These are phyloP conservation scores for Clitopilus hobsonii DNA, from an alignment of 768 basidiomycete genomes.

Conservation along the genomic window DNA sequence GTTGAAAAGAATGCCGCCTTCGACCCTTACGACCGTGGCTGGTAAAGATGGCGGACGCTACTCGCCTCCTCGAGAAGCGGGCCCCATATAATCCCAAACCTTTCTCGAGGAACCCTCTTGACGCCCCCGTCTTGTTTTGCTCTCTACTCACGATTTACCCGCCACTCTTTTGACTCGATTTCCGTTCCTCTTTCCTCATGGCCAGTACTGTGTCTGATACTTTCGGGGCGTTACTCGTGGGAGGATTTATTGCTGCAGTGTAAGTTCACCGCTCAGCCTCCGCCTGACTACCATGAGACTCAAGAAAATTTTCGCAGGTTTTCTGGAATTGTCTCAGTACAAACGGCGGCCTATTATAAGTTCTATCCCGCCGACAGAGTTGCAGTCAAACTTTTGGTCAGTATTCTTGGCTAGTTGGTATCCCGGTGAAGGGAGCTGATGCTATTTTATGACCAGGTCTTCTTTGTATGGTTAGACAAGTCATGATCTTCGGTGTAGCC, in stretches of 20 bases:
- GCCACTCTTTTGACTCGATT: background rate
- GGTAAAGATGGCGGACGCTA: background rate
- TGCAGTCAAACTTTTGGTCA: constrained; percentile 27
- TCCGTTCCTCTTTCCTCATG: background rate
- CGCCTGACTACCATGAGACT: no score
- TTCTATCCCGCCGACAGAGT: constrained; percentile 26
- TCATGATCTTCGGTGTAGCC: constrained; percentile 1
- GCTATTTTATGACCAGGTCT: no score
- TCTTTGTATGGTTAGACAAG: constrained; percentile 20
- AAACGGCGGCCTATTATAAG: constrained; percentile 36
- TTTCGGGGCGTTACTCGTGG: constrained; percentile 37
- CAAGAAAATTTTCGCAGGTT: constrained; percentile 26
- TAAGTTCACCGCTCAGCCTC: no score
- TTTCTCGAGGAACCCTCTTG: background rate
- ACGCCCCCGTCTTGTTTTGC: background rate
- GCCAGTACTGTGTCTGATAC: constrained; percentile 20
- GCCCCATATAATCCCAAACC: background rate
- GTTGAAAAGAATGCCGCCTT: background rate
- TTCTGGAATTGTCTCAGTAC: constrained; percentile 35
- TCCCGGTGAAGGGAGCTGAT: no score
- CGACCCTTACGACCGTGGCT: background rate
- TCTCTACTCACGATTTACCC: background rate
- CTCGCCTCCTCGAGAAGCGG: background rate
- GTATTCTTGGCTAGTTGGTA: no score
- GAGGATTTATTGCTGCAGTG: constrained; percentile 34